Evolutionary conservation across 768 basidiomycete species (phyloP).

Genomic region (Phylloporus sp.): DNA sequence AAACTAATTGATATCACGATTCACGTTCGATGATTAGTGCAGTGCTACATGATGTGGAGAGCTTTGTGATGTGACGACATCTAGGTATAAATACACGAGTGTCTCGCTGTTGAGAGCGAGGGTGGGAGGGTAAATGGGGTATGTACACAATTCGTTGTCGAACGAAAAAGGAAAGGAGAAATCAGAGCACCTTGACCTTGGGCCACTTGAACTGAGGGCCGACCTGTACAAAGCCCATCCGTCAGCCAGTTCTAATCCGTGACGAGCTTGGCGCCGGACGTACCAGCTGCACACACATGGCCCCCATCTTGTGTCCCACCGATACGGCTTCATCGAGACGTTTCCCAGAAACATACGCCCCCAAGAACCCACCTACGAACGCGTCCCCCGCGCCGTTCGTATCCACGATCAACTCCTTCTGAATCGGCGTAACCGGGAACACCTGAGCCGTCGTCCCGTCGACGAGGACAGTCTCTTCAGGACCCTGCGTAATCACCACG

Average conservation of each 20-base stretch:
- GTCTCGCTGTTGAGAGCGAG: conserved; percentile 38
- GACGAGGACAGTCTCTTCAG: conserved; percentile 73
- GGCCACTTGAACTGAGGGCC: conserved; percentile 56
- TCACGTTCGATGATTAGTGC: background rate
- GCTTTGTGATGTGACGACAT: conserved; percentile 23
- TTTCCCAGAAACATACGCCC: conserved; percentile 78
- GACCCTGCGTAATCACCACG: conserved; percentile 90
- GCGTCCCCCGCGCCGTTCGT: conserved; percentile 98
- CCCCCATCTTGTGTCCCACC: conserved; percentile 81
- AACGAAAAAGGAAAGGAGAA: too few relatives aligned
- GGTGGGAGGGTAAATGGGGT: conserved; percentile 9
- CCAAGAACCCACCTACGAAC: conserved; percentile 94
- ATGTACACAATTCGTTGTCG: background rate
- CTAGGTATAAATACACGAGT: conserved; percentile 22
- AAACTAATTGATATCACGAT: conserved; percentile 22
- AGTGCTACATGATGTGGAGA: conserved; percentile 36
- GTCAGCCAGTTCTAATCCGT: background rate
- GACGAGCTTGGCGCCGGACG: background rate
- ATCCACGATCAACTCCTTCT: conserved; percentile 73
- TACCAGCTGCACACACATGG: conserved; percentile 81
- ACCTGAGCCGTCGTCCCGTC: conserved; percentile 51
- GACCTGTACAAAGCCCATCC: conserved; percentile 34
- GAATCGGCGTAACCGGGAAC: conserved; percentile 55
- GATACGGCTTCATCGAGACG: conserved; percentile 68
- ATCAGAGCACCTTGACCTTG: conserved; percentile 44